phyloP scores from a whole-genome alignment of 2,329 filamentous ascomycete species.

The Alternaria burnsii region DNA sequence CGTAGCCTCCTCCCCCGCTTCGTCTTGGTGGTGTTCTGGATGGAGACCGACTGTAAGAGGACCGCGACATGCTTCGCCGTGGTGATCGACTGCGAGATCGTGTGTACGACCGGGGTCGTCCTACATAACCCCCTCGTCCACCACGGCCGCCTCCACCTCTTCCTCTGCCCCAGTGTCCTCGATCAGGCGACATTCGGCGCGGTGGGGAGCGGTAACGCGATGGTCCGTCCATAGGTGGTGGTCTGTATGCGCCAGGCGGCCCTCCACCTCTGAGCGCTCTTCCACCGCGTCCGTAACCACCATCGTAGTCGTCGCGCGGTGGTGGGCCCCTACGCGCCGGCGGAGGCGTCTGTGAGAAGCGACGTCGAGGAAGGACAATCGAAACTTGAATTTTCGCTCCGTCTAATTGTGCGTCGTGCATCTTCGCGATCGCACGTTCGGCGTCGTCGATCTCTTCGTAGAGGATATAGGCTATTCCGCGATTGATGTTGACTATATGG shows the following conservation, averaged over 20 bases:
- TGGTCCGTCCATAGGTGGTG: constrained; percentile 47
- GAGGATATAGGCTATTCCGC: constrained; percentile 92
- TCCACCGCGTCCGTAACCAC: constrained; percentile 26
- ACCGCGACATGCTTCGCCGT: constrained; percentile 52
- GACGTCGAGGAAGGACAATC: constrained; percentile 83
- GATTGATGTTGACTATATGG: constrained; percentile 79
- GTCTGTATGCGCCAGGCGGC: constrained; percentile 47
- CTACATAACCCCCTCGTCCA: constrained; percentile 37
- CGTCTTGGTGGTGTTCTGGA: constrained; percentile 44
- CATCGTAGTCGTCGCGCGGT: constrained; percentile 32
- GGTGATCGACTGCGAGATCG: constrained; percentile 56
- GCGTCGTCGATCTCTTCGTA: constrained; percentile 80
- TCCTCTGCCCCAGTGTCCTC: constrained; percentile 36
- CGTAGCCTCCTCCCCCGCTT: constrained; percentile 24
- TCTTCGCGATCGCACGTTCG: constrained; percentile 88
- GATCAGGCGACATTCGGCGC: constrained; percentile 24
- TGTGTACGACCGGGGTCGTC: constrained; percentile 39
- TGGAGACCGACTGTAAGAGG: constrained; percentile 52
- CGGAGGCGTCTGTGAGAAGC: constrained; percentile 82
- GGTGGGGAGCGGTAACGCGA: constrained; percentile 53
- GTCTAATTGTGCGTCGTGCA: constrained; percentile 97
- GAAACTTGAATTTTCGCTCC: constrained; percentile 84
- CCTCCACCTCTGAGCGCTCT: constrained; percentile 41
- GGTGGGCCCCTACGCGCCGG: constrained; percentile 66
- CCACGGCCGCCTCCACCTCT: constrained; percentile 48